These are phyloP conservation scores for Tetradesmus obliquus DNA, from an alignment of 139 green algal genomes.

Conservation along the genomic window DNA sequence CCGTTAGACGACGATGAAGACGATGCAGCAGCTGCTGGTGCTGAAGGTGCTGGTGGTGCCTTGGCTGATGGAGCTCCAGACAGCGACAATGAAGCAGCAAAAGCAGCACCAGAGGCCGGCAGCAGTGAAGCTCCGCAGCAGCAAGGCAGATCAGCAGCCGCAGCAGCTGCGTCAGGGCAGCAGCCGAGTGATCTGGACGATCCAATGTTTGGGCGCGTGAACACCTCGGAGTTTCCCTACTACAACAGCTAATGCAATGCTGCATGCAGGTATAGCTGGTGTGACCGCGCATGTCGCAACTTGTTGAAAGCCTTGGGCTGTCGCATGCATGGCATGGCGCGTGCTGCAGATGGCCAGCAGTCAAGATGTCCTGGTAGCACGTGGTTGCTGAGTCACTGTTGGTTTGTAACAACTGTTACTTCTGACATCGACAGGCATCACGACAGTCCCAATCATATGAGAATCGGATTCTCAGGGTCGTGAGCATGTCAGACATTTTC, in stretches of 20 bases:
- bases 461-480: too few species aligned
- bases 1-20: conserved; percentile 23
- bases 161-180: conserved; percentile 4
- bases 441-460: too few species aligned
- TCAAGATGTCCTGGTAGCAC: too few species aligned
- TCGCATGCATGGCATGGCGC: too few species aligned
- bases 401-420: too few species aligned
- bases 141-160: background rate
- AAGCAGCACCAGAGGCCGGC: background rate
- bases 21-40: background rate
- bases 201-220: conserved; percentile 34
- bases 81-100: conserved; percentile 10
- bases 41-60: background rate
- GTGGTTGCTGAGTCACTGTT: too few species aligned
- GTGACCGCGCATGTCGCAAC: too few species aligned
- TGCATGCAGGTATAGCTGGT: background rate
- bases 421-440: too few species aligned
- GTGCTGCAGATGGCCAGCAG: too few species aligned
- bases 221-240: conserved; percentile 28
- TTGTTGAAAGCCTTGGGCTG: too few species aligned
- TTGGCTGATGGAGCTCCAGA: conserved; percentile 33
- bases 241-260: background rate
- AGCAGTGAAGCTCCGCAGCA: background rate
- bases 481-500: too few species aligned
- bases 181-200: background rate